A percentile compares a stretch with the other conserved stretches of the same genome.
phyloP scores from a whole-genome alignment of 2,329 filamentous ascomycete species.

The Fusarium verrucosum region DNA sequence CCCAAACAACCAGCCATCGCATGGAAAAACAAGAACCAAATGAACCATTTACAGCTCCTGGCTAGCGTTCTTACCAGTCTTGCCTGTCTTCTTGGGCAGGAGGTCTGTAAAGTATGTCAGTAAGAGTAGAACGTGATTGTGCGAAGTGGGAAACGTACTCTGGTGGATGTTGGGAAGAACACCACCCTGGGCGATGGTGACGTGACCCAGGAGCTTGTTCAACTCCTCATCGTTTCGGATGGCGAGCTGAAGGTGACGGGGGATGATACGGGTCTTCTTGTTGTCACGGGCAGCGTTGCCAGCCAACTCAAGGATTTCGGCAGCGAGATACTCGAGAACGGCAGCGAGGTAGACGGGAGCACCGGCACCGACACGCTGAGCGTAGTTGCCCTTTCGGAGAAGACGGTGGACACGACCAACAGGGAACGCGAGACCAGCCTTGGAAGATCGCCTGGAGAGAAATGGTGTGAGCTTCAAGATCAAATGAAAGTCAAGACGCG shows the following conservation, averaged over 20 bases:
- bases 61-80: conserved; percentile 90
- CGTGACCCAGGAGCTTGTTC: conserved; percentile 97
- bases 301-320: conserved; percentile 98
- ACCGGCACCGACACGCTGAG: conserved; percentile 98
- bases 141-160: conserved; percentile 68
- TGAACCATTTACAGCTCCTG: conserved; percentile 83
- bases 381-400: conserved; percentile 98
- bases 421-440: conserved; percentile 98
- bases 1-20: conserved; percentile 70
- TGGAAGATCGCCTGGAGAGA: conserved; percentile 84
- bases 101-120: conserved; percentile 74
- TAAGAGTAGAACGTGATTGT: not conserved
- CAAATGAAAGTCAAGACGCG: conserved; percentile 2
- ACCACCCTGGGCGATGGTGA: conserved; percentile 97
- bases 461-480: conserved; percentile 12
- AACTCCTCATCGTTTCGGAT: conserved; percentile 99
- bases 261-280: conserved; percentile 99
- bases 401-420: conserved; percentile 99
- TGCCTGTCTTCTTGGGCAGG: conserved; percentile 98
- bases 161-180: conserved; percentile 97
- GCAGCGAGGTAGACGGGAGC: conserved; percentile 97
- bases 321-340: conserved; percentile 97
- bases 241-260: conserved; percentile 97
- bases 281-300: conserved; percentile 99
- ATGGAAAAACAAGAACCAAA: conserved; percentile 63